A percentile compares a stretch with the other conserved stretches of the same genome.
Conservation (phyloP, 768 basidiomycete genomes). For the Boletus vinaceobasis region DNA sequence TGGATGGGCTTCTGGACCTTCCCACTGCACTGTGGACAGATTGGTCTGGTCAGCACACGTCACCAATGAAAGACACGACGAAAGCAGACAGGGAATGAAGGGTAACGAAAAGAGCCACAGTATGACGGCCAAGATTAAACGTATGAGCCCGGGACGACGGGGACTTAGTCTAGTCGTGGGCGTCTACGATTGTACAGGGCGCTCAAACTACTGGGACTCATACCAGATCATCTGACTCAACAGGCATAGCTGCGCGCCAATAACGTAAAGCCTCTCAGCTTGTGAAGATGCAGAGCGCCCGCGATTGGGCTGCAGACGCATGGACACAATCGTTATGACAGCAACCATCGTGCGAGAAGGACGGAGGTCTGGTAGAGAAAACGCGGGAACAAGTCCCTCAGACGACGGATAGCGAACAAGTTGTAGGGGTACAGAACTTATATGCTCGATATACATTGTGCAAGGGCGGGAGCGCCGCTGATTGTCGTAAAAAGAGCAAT, state of each 20-base stretch:
- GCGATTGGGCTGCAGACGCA: constrained; percentile 23
- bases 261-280: constrained; percentile 34
- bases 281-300: constrained; percentile 28
- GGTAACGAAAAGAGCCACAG: neutral
- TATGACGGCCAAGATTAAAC: neutral
- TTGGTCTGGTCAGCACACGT: constrained; percentile 29
- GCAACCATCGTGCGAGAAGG: constrained; percentile 28
- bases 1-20: constrained; percentile 59
- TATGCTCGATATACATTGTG: constrained; percentile 37
- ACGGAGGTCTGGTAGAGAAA: constrained; percentile 33
- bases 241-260: constrained; percentile 33
- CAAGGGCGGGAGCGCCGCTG: constrained; percentile 22
- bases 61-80: constrained; percentile 11
- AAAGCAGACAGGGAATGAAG: constrained; percentile 14
- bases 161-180: constrained; percentile 17
- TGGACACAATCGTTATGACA: constrained; percentile 32
- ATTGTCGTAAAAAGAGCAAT: constrained; percentile 28
- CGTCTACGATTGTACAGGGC: constrained; percentile 24
- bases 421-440: constrained; percentile 36
- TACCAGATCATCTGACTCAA: constrained; percentile 38
- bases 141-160: constrained; percentile 5
- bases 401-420: constrained; percentile 34
- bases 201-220: constrained; percentile 32
- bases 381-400: constrained; percentile 31
- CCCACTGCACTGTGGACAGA: constrained; percentile 63